phyloP scores from a whole-genome alignment of 2,329 filamentous ascomycete species.

The Blastomyces emzantsi region DNA sequence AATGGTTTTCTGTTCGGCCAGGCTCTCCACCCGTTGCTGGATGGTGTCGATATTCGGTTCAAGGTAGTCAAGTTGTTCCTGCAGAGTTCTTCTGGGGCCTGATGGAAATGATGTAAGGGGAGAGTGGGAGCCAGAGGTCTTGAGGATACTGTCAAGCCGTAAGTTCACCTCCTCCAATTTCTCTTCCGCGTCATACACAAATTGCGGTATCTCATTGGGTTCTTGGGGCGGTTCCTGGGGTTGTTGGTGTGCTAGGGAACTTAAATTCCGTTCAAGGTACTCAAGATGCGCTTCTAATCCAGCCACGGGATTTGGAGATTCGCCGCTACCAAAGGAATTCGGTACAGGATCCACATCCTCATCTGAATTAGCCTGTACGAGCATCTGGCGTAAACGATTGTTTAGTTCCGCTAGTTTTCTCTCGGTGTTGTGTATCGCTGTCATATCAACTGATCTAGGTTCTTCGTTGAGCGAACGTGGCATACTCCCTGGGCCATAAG shows the following conservation, averaged over 20 bases:
- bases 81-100: conserved; percentile 49
- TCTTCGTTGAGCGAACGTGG: conserved; percentile 7
- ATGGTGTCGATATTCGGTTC: conserved; percentile 69
- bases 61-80: conserved; percentile 67
- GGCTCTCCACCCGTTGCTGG: conserved; percentile 62
- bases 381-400: conserved; percentile 55
- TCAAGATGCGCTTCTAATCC: conserved; percentile 52
- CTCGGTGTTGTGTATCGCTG: conserved; percentile 54
- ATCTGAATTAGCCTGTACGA: conserved; percentile 41
- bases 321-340: conserved; percentile 23
- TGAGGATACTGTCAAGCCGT: conserved; percentile 53
- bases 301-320: conserved; percentile 22
- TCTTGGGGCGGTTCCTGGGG: conserved; percentile 21
- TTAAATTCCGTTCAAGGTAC: conserved; percentile 60
- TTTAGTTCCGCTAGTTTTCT: conserved; percentile 60
- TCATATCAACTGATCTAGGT: conserved; percentile 23
- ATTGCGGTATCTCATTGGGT: conserved; percentile 15
- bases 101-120: conserved; percentile 45
- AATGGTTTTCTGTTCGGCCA: conserved; percentile 82
- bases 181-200: conserved; percentile 40
- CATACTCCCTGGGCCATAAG: conserved; percentile 20
- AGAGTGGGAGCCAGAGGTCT: conserved; percentile 36
- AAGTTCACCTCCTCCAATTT: conserved; percentile 56
- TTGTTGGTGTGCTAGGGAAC: conserved; percentile 48
- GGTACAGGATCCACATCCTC: conserved; percentile 32